phyloP scores from a whole-genome alignment of 1,139 yeast species.

The Hemisphaericaspora xylanilytica region DNA sequence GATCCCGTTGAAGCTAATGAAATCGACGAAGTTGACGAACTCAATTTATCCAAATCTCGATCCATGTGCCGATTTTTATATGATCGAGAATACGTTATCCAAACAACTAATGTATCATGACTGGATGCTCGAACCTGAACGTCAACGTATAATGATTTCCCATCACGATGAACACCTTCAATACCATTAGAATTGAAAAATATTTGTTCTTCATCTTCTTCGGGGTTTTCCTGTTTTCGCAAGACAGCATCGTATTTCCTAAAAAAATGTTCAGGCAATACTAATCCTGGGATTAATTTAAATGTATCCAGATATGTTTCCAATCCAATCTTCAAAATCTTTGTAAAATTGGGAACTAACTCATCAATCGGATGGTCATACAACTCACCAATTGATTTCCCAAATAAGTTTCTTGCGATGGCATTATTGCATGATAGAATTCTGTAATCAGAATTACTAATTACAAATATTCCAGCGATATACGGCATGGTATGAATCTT shows the following conservation, averaged over 20 bases:
- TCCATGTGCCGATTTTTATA: constrained; percentile 20
- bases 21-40: constrained; percentile 21
- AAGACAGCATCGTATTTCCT: constrained; percentile 50
- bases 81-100: constrained; percentile 83
- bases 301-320: constrained; percentile 36
- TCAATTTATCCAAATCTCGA: constrained; percentile 27
- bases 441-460: constrained; percentile 47
- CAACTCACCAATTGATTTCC: constrained; percentile 51
- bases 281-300: constrained; percentile 50
- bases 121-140: constrained; percentile 75
- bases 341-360: constrained; percentile 65
- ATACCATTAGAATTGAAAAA: constrained; percentile 67
- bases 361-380: constrained; percentile 50
- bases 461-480: constrained; percentile 80
- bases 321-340: constrained; percentile 50
- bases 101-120: constrained; percentile 58
- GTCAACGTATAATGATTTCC: constrained; percentile 62
- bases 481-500: constrained; percentile 78
- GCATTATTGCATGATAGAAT: constrained; percentile 74
- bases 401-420: constrained; percentile 75
- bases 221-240: constrained; percentile 15
- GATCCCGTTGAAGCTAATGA: constrained; percentile 12
- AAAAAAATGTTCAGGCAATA: constrained; percentile 86
- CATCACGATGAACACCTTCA: constrained; percentile 68
- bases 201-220: constrained; percentile 33